These are phyloP conservation scores for Pinus tabuliformis DNA, from an alignment of 75 land plant species.

Conservation along the genomic window DNA sequence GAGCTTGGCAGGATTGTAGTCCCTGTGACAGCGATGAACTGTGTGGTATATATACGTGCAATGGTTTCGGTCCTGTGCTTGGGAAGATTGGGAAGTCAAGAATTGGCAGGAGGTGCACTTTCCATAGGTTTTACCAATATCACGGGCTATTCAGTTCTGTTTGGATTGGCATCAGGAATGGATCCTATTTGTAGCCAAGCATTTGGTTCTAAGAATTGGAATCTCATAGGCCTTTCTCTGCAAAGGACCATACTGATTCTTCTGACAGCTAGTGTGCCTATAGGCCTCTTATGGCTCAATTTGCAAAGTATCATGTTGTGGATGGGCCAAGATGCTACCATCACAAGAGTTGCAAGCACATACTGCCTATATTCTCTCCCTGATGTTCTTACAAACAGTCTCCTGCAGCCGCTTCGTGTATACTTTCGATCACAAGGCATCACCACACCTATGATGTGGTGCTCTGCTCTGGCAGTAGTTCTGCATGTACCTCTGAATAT, in stretches of 20 bases:
- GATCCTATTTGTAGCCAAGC: slow-evolving; percentile 92
- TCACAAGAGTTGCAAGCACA: slow-evolving; percentile 69
- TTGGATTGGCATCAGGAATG: slow-evolving; percentile 84
- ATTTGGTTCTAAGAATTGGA: slow-evolving; percentile 69
- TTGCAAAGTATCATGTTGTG: slow-evolving; percentile 42
- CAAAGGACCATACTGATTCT: slow-evolving; percentile 75
- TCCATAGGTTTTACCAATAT: slow-evolving; percentile 93
- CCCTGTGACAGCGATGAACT: slow-evolving; percentile 61
- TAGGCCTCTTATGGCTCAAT: slow-evolving; percentile 70
- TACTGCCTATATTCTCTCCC: slow-evolving; percentile 77
- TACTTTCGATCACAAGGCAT: slow-evolving; percentile 67
- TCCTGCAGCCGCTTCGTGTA: slow-evolving; percentile 78
- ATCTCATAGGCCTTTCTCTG: slow-evolving; percentile 62
- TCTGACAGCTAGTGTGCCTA: slow-evolving; percentile 60
- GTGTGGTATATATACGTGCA: slow-evolving; percentile 39
- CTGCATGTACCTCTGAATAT: slow-evolving; percentile 75
- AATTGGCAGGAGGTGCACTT: slow-evolving; percentile 89
- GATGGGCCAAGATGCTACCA: slow-evolving; percentile 65
- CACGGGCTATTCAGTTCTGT: slow-evolving; percentile 90
- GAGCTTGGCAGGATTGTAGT: slow-evolving; percentile 67
- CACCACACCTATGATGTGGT: slow-evolving; percentile 80
- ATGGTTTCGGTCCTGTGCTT: slow-evolving; percentile 83
- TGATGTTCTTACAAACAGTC: slow-evolving; percentile 72
- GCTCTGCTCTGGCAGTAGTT: slow-evolving; percentile 68
- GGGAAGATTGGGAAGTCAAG: slow-evolving; percentile 73